A percentile compares a stretch with the other conserved stretches of the same genome.
phyloP scores from a whole-genome alignment of 495 filamentous ascomycete species.

The Venustampulla echinocandica region DNA sequence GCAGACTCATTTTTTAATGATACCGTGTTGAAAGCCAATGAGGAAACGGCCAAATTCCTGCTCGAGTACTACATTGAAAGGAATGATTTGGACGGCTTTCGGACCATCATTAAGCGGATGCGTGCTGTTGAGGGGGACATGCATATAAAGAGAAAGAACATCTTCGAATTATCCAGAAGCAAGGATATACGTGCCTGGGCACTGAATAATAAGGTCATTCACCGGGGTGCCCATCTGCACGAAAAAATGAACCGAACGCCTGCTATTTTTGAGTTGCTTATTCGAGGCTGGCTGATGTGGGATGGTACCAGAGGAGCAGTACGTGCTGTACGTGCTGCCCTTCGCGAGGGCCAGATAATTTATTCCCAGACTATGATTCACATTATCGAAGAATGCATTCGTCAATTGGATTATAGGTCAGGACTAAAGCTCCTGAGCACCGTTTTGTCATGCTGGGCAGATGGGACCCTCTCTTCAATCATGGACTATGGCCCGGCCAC shows the following conservation, averaged over 20 bases:
- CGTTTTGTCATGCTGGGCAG: constrained; percentile 9
- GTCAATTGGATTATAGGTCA: constrained; percentile 1
- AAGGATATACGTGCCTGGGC: constrained; percentile 10
- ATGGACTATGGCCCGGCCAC: not conserved
- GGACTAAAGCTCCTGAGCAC: constrained; percentile 1
- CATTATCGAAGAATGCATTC: constrained; percentile 6
- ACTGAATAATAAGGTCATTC: constrained; percentile 12
- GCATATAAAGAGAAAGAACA: not conserved
- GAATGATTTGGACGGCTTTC: constrained; percentile 32
- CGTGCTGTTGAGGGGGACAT: constrained; percentile 22
- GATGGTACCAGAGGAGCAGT: constrained; percentile 8
- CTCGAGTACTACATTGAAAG: constrained; percentile 45
- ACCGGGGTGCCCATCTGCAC: constrained; percentile 1
- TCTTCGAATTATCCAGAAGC: not conserved
- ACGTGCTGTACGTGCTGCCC: constrained; percentile 7
- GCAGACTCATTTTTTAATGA: constrained; percentile 41
- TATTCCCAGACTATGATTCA: not conserved
- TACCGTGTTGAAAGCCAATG: constrained; percentile 42
- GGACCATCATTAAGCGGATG: constrained; percentile 32
- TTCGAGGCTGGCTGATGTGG: constrained; percentile 8
- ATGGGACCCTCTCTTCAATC: not conserved
- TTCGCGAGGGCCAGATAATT: constrained; percentile 14
- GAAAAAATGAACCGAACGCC: constrained; percentile 12
- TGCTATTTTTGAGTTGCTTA: constrained; percentile 19
- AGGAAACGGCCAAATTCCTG: constrained; percentile 42